Conservation (phyloP, 805 yeast genomes). For the Blastobotrys chiropterorum region DNA sequence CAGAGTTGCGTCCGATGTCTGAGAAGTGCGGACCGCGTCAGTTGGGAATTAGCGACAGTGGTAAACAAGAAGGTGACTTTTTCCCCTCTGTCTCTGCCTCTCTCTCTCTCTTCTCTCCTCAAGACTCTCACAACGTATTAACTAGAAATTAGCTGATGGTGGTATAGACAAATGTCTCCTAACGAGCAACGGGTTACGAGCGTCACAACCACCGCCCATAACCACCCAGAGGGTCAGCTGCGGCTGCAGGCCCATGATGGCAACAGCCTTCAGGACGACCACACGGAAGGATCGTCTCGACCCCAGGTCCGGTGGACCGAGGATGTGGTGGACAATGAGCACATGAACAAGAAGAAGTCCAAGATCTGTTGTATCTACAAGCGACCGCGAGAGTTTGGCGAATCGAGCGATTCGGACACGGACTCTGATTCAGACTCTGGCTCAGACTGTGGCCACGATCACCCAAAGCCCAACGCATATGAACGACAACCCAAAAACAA, state of each 20-base stretch:
- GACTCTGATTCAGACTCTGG: constrained; percentile 39
- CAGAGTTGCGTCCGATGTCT: no score
- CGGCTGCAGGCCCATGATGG: not conserved
- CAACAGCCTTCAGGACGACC: not conserved
- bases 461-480: constrained; percentile 69
- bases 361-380: constrained; percentile 74
- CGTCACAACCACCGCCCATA: not conserved
- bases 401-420: constrained; percentile 30
- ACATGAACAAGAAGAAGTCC: constrained; percentile 80
- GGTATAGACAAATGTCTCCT: not conserved
- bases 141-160: not conserved
- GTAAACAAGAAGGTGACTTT: not conserved
- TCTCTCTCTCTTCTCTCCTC: no score
- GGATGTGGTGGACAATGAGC: constrained; percentile 84
- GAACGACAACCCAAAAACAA: constrained; percentile 63
- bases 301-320: constrained; percentile 76
- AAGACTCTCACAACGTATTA: not conserved
- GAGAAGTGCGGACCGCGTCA: no score
- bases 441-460: constrained; percentile 28
- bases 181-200: not conserved
- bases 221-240: not conserved
- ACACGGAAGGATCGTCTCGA: constrained; percentile 21
- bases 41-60: no score
- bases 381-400: constrained; percentile 34
- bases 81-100: no score